phyloP scores from a whole-genome alignment of 2,329 filamentous ascomycete species.

The Nannizziopsis barbatae region DNA sequence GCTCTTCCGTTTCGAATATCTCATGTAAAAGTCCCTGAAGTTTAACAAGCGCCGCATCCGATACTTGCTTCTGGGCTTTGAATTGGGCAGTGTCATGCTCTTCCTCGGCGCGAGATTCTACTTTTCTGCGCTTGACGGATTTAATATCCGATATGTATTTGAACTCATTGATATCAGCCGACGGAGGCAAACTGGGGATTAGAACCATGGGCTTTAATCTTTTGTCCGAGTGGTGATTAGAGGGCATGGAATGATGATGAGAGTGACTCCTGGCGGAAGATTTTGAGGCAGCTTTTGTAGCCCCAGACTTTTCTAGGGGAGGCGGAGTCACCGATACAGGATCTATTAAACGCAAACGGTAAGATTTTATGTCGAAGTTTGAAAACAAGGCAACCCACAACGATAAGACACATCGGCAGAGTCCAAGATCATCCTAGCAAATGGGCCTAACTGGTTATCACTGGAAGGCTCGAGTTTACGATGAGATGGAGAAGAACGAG shows the following conservation, averaged over 20 bases:
- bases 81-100: conserved; percentile 49
- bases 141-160: conserved; percentile 28
- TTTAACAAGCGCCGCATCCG: conserved; percentile 59
- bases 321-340: conserved; percentile 22
- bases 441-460: conserved; percentile 36
- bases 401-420: conserved; percentile 35
- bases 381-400: conserved; percentile 26
- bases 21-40: conserved; percentile 59
- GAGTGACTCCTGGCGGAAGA: conserved; percentile 8
- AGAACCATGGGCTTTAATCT: conserved; percentile 36
- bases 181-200: conserved; percentile 36
- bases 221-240: conserved; percentile 17
- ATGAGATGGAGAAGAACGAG: conserved; percentile 15
- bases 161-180: conserved; percentile 33
- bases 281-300: conserved; percentile 15
- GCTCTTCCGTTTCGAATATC: conserved; percentile 68
- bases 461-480: conserved; percentile 20
- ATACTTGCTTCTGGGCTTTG: conserved; percentile 66
- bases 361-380: background rate
- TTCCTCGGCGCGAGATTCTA: conserved; percentile 42
- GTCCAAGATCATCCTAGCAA: conserved; percentile 45
- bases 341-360: conserved; percentile 21
- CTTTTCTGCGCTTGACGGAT: conserved; percentile 37
- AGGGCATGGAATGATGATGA: background rate
- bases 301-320: conserved; percentile 17